Evolutionary conservation across 2,329 filamentous ascomycete genomes (phyloP), one percentile per base, ranked within the genome.

Genomic region (Phyllosticta paracitricarpa): DNA sequence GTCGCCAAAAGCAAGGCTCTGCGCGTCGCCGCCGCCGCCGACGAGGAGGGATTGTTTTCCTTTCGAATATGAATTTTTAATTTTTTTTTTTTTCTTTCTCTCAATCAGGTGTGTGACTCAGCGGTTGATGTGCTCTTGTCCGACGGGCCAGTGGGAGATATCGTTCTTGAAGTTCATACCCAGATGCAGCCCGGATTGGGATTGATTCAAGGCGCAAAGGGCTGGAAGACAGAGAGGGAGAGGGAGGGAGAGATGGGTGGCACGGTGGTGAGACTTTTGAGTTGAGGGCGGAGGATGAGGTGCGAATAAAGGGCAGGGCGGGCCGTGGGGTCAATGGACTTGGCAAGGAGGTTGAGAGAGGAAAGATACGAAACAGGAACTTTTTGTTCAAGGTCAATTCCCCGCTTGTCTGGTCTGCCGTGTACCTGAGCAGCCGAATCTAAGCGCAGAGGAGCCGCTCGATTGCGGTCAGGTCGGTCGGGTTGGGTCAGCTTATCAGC

Each of bases 41-140:
- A 14, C 30, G 35, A 40, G 35, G 35, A 14, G 35, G 17, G 35
- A 40, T 40, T 40, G n/a, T 40, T 40, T 12, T 7, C 19, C 14
- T 48, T 48, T 48, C 40, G 10, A 9, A 17, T 40, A 40, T 48
- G 3, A 19, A 17, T 6, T 17, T 48, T 48, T 12, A 9, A 2
- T 40, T 40, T n/a, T n/a, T 17, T n/a, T n/a, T n/a, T n/a, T 4
- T n/a, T n/a, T n/a, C 17, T n/a, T 17, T n/a, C 14, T n/a, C n/a
- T n/a, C 40, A 7, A 5, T 7, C 1, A 4, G 14, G 3, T 6
- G 5, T 48, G 59, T 51, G 64, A 58, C 54, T 73, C 68, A 75
- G 64, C 75, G 72, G 65, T 77, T 77, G 69, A 77, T 75, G 66
- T 74, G 71, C 67, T 77, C 75, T 72, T 76, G 75, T 76, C 75